A percentile compares a stretch with the other conserved stretches of the same genome.
Evolutionary conservation across 495 filamentous ascomycete species (phyloP).

Genomic region (Penicillium angulare): DNA sequence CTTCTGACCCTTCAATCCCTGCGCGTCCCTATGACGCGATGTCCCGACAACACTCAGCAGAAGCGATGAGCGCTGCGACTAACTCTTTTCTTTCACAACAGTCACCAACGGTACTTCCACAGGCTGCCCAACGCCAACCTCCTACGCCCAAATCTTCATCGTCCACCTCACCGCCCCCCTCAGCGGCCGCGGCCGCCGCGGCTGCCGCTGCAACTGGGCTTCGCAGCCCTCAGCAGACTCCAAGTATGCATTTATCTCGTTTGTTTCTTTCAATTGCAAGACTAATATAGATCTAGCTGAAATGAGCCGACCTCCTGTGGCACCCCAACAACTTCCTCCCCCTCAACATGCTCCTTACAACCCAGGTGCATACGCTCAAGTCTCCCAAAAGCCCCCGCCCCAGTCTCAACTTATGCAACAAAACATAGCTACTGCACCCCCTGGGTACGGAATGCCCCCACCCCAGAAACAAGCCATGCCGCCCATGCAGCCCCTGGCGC

Average conservation of each 20-base stretch:
- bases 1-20: conserved; percentile 36
- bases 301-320: conserved; percentile 46
- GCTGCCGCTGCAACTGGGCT: neutral
- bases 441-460: conserved; percentile 33
- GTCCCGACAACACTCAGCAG: conserved; percentile 44
- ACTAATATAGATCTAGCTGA: conserved; percentile 22
- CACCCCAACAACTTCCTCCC: conserved; percentile 16
- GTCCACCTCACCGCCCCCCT: conserved; percentile 28
- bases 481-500: conserved; percentile 26
- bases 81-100: conserved; percentile 44
- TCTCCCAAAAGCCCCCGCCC: conserved; percentile 40
- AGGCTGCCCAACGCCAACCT: conserved; percentile 33
- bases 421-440: conserved; percentile 17
- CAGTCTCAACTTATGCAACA: conserved; percentile 29
- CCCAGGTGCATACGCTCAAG: conserved; percentile 67
- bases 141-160: conserved; percentile 36
- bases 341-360: conserved; percentile 65
- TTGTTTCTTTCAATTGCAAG: neutral
- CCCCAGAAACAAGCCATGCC: conserved; percentile 18
- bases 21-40: conserved; percentile 51
- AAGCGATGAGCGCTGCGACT: conserved; percentile 48
- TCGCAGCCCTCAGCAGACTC: conserved; percentile 30
- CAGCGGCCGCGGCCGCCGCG: conserved; percentile 38
- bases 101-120: conserved; percentile 35
- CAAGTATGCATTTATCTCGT: conserved; percentile 28